phyloP scores from a whole-genome alignment of 1,284 basidiomycete species.

The Fistulina hepatica region DNA sequence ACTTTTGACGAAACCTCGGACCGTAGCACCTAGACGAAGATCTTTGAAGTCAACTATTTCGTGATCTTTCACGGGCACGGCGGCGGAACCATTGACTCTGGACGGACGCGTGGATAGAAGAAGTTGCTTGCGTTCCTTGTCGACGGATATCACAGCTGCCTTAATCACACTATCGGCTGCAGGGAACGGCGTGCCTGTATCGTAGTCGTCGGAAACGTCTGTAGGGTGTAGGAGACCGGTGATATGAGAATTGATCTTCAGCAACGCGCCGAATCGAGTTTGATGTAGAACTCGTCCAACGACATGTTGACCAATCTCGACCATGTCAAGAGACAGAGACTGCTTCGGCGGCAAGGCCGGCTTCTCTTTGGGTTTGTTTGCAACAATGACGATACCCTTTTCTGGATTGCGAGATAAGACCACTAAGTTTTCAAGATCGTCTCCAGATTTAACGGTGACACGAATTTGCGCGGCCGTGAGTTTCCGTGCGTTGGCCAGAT shows the following conservation, averaged over 20 bases:
- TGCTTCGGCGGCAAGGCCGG: conserved; percentile 36
- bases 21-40: conserved; percentile 59
- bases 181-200: conserved; percentile 47
- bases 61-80: conserved; percentile 48
- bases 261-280: conserved; percentile 54
- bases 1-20: conserved; percentile 86
- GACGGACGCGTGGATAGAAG: conserved; percentile 74
- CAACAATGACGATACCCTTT: conserved; percentile 82
- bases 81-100: conserved; percentile 42
- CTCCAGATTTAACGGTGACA: conserved; percentile 55
- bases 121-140: conserved; percentile 56
- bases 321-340: conserved; percentile 51
- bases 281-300: conserved; percentile 70
- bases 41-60: conserved; percentile 59
- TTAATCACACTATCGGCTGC: conserved; percentile 56
- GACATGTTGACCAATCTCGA: conserved; percentile 63
- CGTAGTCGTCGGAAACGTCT: conserved; percentile 75
- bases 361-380: conserved; percentile 46
- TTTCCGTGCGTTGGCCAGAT: conserved; percentile 75
- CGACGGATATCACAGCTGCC: conserved; percentile 60
- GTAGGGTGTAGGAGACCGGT: conserved; percentile 72
- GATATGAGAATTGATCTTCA: conserved; percentile 64
- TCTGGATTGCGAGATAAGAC: conserved; percentile 87
- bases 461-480: conserved; percentile 64
- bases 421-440: conserved; percentile 67